Evolutionary conservation across 1,284 basidiomycete genomes (phyloP).

Genomic region (Ganoderma sinense): DNA sequence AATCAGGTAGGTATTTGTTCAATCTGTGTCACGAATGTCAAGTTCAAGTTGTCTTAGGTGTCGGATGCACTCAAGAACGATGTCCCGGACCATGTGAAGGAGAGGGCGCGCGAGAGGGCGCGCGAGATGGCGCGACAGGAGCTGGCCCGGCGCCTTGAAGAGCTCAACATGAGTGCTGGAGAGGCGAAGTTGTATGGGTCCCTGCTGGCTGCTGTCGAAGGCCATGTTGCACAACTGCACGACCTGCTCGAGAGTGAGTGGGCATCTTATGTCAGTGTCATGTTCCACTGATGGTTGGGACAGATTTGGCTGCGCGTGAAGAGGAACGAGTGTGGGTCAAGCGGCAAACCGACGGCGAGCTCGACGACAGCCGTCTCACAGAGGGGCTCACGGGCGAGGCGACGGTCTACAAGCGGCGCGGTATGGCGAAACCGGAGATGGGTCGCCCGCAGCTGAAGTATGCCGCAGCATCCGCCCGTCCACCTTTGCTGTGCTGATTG

Average conservation of each 20-base stretch:
- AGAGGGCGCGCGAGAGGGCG: constrained; percentile 66
- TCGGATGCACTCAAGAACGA: constrained; percentile 61
- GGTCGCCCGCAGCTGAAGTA: constrained; percentile 74
- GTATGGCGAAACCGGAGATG: constrained; percentile 72
- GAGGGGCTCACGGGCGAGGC: constrained; percentile 73
- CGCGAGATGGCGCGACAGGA: constrained; percentile 71
- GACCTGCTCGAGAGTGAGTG: constrained; percentile 71
- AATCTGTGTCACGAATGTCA: background rate
- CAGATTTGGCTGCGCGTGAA: constrained; percentile 70
- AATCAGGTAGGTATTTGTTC: constrained; percentile 52
- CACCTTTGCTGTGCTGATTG: background rate
- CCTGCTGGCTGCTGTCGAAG: constrained; percentile 60
- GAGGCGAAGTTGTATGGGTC: constrained; percentile 65
- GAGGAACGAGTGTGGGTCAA: constrained; percentile 76
- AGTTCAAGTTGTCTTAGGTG: constrained; percentile 43
- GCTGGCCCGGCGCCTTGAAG: constrained; percentile 63
- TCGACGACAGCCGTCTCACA: constrained; percentile 70
- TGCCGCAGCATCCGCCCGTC: background rate
- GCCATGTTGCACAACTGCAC: constrained; percentile 63
- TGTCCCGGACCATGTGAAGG: constrained; percentile 66
- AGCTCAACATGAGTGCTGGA: constrained; percentile 62
- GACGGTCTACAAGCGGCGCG: constrained; percentile 72
- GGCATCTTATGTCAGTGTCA: constrained; percentile 28
- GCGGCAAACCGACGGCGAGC: constrained; percentile 72
- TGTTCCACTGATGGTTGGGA: background rate